Evolutionary conservation across 2,329 filamentous ascomycete species (phyloP), one percentile per base, ranked within the genome.

Genomic region (Ascochyta viciae-villosae): DNA sequence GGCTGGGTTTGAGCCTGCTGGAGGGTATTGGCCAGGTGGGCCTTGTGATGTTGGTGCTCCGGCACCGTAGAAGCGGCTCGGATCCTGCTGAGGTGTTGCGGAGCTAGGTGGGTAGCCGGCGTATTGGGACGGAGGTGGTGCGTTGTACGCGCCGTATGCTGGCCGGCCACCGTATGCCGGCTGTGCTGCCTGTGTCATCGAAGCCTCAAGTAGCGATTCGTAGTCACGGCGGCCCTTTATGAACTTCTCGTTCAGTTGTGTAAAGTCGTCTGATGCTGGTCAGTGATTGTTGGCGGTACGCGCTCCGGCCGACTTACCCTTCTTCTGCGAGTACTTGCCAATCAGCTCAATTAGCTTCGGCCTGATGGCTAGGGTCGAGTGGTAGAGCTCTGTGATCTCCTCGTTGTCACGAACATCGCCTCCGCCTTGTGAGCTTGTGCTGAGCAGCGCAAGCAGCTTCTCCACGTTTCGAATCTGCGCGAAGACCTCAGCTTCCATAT

Each of bases 251-350:
- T 99, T 99, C 60, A 99, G 82, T 74, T 98, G 94, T 2, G 95
- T 97, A 72, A 99, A 98, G 76, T 99, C 95, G 77, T 99, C 95
- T 96, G 63, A 63, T 13, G 35, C 39, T 22, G 47, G 54, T 70
- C 54, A 67, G 54, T 39, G 10, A 24, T 26, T 45, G 42, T 38
- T 26, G 6, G 49, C 9, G 27, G 6, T 9, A 41, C 22, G 19
- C 33, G 12, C 15, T 2, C 1, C 16, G 13, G 15, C 9, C 26
- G 7, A 50, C 74, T 65, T 79, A 94, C 92, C 93, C 80, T 99
- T 99, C 85, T 96, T 98, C 75, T 99, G 95, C 9, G 95, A 98
- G 74, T 99, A 99, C 76, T 98, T 98, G 60, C 96, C 95, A 74
- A 99, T 99, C 45, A 99, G 81, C 79, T 98, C 96, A 74, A 99